Conservation (phyloP, 2,329 filamentous ascomycete species). For the Aureobasidium sp. region DNA sequence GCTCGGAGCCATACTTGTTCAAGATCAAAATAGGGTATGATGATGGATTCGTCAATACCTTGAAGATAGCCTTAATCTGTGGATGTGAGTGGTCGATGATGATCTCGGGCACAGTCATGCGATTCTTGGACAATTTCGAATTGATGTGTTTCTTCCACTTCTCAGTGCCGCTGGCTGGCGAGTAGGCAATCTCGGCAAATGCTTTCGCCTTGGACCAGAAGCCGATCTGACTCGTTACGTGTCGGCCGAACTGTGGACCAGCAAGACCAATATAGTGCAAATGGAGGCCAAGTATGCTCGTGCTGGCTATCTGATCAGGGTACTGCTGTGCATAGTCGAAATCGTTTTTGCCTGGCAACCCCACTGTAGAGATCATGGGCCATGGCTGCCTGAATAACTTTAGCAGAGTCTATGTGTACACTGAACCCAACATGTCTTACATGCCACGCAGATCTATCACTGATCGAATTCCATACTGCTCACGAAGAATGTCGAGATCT, state of each 20-base stretch:
- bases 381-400: background rate
- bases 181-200: background rate
- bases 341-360: background rate
- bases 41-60: background rate
- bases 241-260: background rate
- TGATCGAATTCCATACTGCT: background rate
- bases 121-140: background rate
- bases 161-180: background rate
- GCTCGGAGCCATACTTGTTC: background rate
- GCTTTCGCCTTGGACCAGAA: background rate
- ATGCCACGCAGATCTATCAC: slow-evolving; percentile 5
- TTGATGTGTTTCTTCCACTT: background rate
- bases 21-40: background rate
- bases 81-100: background rate
- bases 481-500: background rate
- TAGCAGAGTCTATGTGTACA: background rate
- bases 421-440: background rate
- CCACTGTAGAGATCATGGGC: background rate
- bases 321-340: background rate
- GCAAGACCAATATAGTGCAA: background rate
- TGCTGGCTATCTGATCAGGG: background rate
- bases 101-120: background rate
- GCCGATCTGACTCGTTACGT: background rate
- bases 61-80: slow-evolving; percentile 1
- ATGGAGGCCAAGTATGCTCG: background rate